Evolutionary conservation across 495 filamentous ascomycete genomes (phyloP), one percentile per base, ranked within the genome.

Genomic region (Penicillium fimorum): DNA sequence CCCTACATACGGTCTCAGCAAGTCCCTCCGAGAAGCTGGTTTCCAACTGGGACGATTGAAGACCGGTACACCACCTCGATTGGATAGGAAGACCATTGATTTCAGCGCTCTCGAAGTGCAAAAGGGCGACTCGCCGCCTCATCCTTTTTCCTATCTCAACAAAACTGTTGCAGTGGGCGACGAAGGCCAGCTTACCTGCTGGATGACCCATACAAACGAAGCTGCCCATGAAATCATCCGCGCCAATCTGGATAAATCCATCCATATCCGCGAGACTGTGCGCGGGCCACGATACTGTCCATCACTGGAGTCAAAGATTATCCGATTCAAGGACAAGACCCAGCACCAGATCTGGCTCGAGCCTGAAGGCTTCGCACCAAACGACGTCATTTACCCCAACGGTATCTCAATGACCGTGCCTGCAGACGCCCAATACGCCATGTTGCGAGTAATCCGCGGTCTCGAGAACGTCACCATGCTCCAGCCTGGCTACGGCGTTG

Each of bases 321-420:
- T 97, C 37, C 85, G 91, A 12, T 98, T 98, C 68, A 76, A 79
- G 17, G 74, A 91, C 53, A 90, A 87, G 66, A 75, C 83, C n/a
- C 77, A 75, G 20, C 94, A 98, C 65, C 87, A 91, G 50, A 85
- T 98, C 41, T 98, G 94, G 94, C 83, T 98, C 6, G 94, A 98
- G 67, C 94, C 95, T 0, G 94, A 98, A 76, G 94, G 94, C 15
- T 94, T 97, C 66, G 81, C 92, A 56, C 76, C 76, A 4, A 94
- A 84, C 69, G 84, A 96, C 58, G 82, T 96, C 44, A 86, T 98
- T 59, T 98, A 98, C 73, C 94, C 94, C 5, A 97, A 97, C 64
- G 94, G 94, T 4, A 90, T 98, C 29, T 95, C 90, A 18, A 97
- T 97, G 91, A 97, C 94, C 0, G 83, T 98, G 9, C 94, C 94